Percentiles rank a stretch among this genome's conserved stretches.
These are phyloP conservation scores for Microbotryum silenes-acaulis DNA, from an alignment of 1,284 basidiomycete species.

Conservation along the genomic window DNA sequence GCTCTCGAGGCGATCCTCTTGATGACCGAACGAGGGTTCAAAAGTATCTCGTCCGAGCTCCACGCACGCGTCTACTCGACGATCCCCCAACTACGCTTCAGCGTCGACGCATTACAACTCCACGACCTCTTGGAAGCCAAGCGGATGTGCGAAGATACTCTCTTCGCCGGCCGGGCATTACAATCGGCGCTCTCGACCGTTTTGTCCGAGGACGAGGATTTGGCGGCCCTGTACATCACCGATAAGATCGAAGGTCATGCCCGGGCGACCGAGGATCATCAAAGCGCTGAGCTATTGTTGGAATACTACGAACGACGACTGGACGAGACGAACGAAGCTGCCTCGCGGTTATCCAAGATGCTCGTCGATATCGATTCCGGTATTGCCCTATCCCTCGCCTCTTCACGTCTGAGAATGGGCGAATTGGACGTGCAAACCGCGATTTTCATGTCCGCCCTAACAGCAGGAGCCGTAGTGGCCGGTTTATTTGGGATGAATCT, in stretches of 20 bases:
- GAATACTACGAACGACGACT: constrained; percentile 30
- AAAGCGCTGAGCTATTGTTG: constrained; percentile 20
- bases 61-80: constrained; percentile 19
- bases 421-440: constrained; percentile 28
- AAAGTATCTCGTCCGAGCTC: constrained; percentile 12
- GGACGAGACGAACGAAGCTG: constrained; percentile 25
- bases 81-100: constrained; percentile 15
- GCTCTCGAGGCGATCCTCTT: constrained; percentile 26
- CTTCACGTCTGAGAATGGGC: constrained; percentile 17
- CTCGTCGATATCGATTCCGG: constrained; percentile 25
- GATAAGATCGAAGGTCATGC: constrained; percentile 3
- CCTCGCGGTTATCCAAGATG: constrained; percentile 10
- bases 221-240: constrained; percentile 23
- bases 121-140: constrained; percentile 26
- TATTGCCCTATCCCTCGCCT: constrained; percentile 17
- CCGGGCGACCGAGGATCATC: constrained; percentile 13
- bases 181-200: constrained; percentile 17
- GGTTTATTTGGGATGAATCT: constrained; percentile 17
- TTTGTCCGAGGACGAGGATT: constrained; percentile 24
- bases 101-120: constrained; percentile 20
- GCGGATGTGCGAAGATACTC: constrained; percentile 19
- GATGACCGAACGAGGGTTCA: constrained; percentile 21
- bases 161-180: constrained; percentile 16
- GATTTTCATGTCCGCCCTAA: constrained; percentile 16
- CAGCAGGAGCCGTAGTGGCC: constrained; percentile 13